Conservation (phyloP, 73 alveolate genomes). For the Symbiodinium natans region DNA sequence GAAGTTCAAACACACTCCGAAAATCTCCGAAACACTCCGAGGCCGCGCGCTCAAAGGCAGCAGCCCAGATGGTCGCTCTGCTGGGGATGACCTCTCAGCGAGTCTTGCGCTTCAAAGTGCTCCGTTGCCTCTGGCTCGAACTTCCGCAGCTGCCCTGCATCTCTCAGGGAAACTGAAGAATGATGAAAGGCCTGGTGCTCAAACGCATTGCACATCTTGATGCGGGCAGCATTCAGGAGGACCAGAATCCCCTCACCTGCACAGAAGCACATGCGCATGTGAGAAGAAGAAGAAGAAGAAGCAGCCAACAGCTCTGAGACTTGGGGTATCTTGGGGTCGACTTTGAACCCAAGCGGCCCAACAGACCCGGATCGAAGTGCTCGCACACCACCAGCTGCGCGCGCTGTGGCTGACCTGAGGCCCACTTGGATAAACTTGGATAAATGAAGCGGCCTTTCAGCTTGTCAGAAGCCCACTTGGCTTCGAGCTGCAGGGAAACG, state of each 20-base stretch:
- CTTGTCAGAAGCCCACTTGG: too few relatives aligned
- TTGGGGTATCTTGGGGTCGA: too few relatives aligned
- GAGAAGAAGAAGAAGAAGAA: not conserved
- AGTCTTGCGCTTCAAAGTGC: not conserved
- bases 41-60: slow-evolving; percentile 56
- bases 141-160: too few relatives aligned
- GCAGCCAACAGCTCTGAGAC: too few relatives aligned
- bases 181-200: slow-evolving; percentile 63
- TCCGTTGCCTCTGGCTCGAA: too few relatives aligned
- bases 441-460: too few relatives aligned
- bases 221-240: slow-evolving; percentile 79
- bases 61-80: slow-evolving; percentile 90
- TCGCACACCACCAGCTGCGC: slow-evolving; percentile 82
- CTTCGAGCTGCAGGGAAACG: too few relatives aligned
- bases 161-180: not conserved
- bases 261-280: not conserved
- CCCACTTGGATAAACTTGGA: not conserved
- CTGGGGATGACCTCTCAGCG: slow-evolving; percentile 60
- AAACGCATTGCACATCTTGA: slow-evolving; percentile 91
- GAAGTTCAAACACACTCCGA: not conserved
- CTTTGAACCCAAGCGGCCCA: too few relatives aligned
- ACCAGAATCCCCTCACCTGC: slow-evolving; percentile 92
- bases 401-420: slow-evolving; percentile 64
- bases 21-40: not conserved
- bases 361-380: slow-evolving; percentile 77